Percentiles rank a stretch among this genome's conserved stretches.
Conservation (phyloP, 1,139 yeast genomes). For the Yamadazyma conglobata region DNA sequence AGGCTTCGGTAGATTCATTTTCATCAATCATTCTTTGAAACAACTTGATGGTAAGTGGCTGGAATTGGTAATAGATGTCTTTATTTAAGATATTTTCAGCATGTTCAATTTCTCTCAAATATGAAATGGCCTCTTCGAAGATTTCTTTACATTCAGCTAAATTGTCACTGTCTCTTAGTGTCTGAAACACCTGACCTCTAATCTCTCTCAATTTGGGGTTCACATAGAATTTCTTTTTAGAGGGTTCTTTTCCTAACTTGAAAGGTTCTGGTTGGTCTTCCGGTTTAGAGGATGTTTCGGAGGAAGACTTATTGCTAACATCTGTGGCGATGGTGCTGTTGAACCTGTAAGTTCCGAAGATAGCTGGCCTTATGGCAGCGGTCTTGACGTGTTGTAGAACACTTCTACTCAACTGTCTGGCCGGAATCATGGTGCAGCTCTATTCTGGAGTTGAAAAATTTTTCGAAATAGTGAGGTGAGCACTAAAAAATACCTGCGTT, state of each 20-base stretch:
- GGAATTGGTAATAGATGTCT: slow-evolving; percentile 25
- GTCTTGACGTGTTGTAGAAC: slow-evolving; percentile 1
- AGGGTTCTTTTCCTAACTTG: not conserved
- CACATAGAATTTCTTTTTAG: slow-evolving; percentile 1
- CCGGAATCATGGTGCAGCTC: slow-evolving; percentile 4
- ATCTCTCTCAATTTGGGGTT: slow-evolving; percentile 34
- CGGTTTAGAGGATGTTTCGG: slow-evolving; percentile 1
- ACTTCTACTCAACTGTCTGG: slow-evolving; percentile 2
- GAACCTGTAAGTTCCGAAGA: slow-evolving; percentile 9
- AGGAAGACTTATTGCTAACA: slow-evolving; percentile 4
- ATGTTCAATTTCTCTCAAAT: slow-evolving; percentile 36
- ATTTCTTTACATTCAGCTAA: slow-evolving; percentile 34
- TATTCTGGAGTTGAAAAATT: slow-evolving; percentile 5
- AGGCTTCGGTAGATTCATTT: slow-evolving; percentile 14
- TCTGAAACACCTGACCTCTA: slow-evolving; percentile 26
- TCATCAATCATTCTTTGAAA: slow-evolving; percentile 19
- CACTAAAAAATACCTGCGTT: no score
- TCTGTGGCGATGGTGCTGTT: slow-evolving; percentile 14
- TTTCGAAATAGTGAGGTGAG: slow-evolving; percentile 4
- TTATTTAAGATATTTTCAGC: slow-evolving; percentile 29
- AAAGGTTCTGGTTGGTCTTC: not conserved
- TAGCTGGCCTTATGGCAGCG: not conserved
- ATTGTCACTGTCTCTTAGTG: slow-evolving; percentile 21
- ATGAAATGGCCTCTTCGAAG: slow-evolving; percentile 42
- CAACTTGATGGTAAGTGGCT: slow-evolving; percentile 23